These are phyloP conservation scores for Aureobasidium namibiae DNA, from an alignment of 2,329 filamentous ascomycete species.

Conservation along the genomic window DNA sequence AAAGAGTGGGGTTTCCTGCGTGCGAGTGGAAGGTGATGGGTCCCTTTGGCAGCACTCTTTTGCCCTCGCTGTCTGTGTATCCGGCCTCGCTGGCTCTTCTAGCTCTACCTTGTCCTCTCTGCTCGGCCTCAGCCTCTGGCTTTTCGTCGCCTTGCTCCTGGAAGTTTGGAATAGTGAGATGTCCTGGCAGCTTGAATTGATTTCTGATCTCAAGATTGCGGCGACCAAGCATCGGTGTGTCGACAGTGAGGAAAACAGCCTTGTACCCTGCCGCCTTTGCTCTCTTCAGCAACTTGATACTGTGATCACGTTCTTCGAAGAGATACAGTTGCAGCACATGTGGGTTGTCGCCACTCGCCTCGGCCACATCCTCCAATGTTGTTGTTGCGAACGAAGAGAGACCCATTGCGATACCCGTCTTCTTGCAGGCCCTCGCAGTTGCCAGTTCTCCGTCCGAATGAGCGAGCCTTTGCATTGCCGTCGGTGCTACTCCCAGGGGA, in stretches of 20 bases:
- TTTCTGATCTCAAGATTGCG: slow-evolving; percentile 49
- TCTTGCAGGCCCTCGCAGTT: slow-evolving; percentile 41
- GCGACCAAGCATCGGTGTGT: slow-evolving; percentile 46
- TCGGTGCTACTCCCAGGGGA: slow-evolving; percentile 47
- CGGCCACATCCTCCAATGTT: slow-evolving; percentile 44
- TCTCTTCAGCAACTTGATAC: slow-evolving; percentile 29
- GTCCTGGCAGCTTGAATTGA: slow-evolving; percentile 36
- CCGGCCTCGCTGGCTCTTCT: slow-evolving; percentile 19
- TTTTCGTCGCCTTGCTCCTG: slow-evolving; percentile 19
- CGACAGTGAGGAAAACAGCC: slow-evolving; percentile 49
- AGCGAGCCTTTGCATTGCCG: slow-evolving; percentile 46
- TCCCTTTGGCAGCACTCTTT: slow-evolving; percentile 23
- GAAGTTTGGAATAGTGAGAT: slow-evolving; percentile 30
- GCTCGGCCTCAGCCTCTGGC: slow-evolving; percentile 15
- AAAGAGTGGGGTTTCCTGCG: slow-evolving; percentile 31
- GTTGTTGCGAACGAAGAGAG: slow-evolving; percentile 42
- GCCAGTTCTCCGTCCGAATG: slow-evolving; percentile 46
- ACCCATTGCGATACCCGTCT: slow-evolving; percentile 39
- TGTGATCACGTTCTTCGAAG: slow-evolving; percentile 45
- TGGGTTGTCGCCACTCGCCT: slow-evolving; percentile 30
- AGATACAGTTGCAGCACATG: slow-evolving; percentile 50
- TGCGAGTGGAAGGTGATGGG: slow-evolving; percentile 33
- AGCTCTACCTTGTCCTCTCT: slow-evolving; percentile 10
- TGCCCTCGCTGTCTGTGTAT: slow-evolving; percentile 15
- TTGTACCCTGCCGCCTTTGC: slow-evolving; percentile 41